A percentile compares a stretch with the other conserved stretches of the same genome.
phyloP scores from a whole-genome alignment of 495 filamentous ascomycete genomes.

The Penicillium fimorum region DNA sequence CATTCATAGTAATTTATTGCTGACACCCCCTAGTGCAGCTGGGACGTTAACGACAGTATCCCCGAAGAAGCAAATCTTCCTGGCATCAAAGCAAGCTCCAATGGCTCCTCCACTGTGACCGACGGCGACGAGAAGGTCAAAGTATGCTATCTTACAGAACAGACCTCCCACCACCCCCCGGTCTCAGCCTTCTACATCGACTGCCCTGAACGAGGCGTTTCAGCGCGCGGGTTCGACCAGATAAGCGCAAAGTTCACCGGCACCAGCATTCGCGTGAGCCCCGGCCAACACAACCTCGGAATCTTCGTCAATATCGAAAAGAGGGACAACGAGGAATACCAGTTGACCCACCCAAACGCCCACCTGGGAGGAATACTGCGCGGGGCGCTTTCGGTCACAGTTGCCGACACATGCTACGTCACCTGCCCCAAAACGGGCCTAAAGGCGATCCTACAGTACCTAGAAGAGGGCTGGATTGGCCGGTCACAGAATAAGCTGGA shows the following conservation, averaged over 20 bases:
- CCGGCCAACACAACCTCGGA: slow-evolving; percentile 89
- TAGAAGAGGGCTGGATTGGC: slow-evolving; percentile 93
- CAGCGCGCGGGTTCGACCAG: slow-evolving; percentile 89
- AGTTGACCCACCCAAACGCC: slow-evolving; percentile 91
- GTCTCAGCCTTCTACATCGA: slow-evolving; percentile 95
- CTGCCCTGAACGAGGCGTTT: slow-evolving; percentile 87
- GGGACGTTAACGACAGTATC: slow-evolving; percentile 75
- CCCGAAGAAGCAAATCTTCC: slow-evolving; percentile 47
- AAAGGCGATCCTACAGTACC: slow-evolving; percentile 87
- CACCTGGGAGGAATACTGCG: slow-evolving; percentile 85
- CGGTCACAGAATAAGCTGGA: slow-evolving; percentile 88
- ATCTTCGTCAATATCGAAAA: slow-evolving; percentile 88
- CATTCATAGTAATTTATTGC: background rate
- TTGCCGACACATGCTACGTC: slow-evolving; percentile 82
- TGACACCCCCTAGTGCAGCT: slow-evolving; percentile 66
- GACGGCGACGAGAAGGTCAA: slow-evolving; percentile 57
- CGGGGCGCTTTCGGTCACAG: slow-evolving; percentile 78
- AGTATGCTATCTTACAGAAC: slow-evolving; percentile 92
- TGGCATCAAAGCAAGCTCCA: slow-evolving; percentile 36
- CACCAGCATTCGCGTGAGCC: slow-evolving; percentile 85
- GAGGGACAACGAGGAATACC: slow-evolving; percentile 84
- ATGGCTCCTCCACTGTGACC: slow-evolving; percentile 29
- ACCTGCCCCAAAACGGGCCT: slow-evolving; percentile 83
- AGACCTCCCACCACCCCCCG: slow-evolving; percentile 97
- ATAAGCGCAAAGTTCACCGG: slow-evolving; percentile 97